Evolutionary conservation across 345 rosid genomes (phyloP), one percentile per base, ranked within the genome.

Genomic region (Trapa bicornis): DNA sequence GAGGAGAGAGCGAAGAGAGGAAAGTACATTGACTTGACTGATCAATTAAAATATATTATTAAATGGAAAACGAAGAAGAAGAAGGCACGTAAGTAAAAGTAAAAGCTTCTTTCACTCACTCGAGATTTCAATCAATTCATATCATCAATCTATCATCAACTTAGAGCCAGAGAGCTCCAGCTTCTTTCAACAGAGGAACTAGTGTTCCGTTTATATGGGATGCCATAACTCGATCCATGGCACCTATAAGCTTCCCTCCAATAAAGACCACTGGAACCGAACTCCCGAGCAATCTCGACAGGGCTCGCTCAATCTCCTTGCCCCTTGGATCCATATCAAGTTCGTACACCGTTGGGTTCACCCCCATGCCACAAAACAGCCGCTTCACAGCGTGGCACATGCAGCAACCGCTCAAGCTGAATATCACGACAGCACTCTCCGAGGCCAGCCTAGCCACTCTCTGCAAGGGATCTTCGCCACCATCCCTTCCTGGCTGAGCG

Each of bases 81-180:
- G 29, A 22, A n/a, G n/a, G n/a, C 43, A 41, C 43, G 43, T 41
- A 22, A 22, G 29, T 22, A 22, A 22, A 22, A 22, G 29, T 15
- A 14, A 13, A 45, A 11, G 11, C 11, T 45, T 11, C 48, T 0
- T 11, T 45, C 48, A 7, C 1, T 45, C 13, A 1, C 56, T 48
- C 3, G 12, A 1, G 1, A 15, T 54, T n/a, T 8, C 35, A n/a
- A 4, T 54, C 22, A 48, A 56, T 15, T 50, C 56, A 2, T 50
- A 50, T 29, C 48, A 45, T 45, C 12, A 45, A 45, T 45, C 48
- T 45, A 45, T 13, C 13, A 11, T 45, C 48, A 11, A 11, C 11
- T 82, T 65, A 87, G 37, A 87, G 92, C 89, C 92, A 87, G 16
- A 87, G 87, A 58, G 92, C 89, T 14, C 89, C 92, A 54, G 92